phyloP scores from a whole-genome alignment of 805 yeast species.

The Saccharomycopsis vini region DNA sequence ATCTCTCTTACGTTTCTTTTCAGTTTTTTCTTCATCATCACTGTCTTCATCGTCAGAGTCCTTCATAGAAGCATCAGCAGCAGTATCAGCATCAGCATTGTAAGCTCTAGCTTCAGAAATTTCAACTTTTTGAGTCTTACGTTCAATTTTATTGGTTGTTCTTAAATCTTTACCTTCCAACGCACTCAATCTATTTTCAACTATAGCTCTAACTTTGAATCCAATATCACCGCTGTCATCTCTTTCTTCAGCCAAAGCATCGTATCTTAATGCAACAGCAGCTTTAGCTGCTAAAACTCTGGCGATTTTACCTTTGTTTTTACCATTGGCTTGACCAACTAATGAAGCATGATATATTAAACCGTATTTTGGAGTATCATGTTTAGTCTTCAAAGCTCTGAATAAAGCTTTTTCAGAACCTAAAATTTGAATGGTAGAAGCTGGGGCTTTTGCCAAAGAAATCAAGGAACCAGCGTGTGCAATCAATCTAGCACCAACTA shows the following conservation, averaged over 20 bases:
- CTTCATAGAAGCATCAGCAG: conserved; percentile 26
- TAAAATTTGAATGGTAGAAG: conserved; percentile 94
- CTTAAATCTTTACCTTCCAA: conserved; percentile 95
- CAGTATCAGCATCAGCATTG: conserved; percentile 90
- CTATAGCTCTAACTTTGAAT: conserved; percentile 81
- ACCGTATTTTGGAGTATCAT: conserved; percentile 98
- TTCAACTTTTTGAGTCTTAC: conserved; percentile 80
- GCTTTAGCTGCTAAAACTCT: conserved; percentile 98
- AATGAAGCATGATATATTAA: conserved; percentile 92
- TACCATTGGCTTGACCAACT: conserved; percentile 96
- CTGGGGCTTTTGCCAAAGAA: conserved; percentile 95
- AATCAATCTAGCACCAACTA: conserved; percentile 96
- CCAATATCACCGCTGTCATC: conserved; percentile 94
- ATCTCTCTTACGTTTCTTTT: conserved; percentile 27
- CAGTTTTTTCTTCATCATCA: conserved; percentile 30
- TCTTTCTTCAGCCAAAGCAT: conserved; percentile 94
- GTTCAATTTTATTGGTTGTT: conserved; percentile 75
- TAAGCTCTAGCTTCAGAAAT: conserved; percentile 79
- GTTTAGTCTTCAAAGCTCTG: conserved; percentile 97
- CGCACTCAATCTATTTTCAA: conserved; percentile 88
- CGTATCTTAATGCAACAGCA: conserved; percentile 92
- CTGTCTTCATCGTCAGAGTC: conserved; percentile 32
- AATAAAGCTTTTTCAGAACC: conserved; percentile 99
- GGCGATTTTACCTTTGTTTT: conserved; percentile 98
- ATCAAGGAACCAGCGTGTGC: conserved; percentile 95